Evolutionary conservation across 805 yeast species (phyloP).

Genomic region (Cyberlindnera xylosilytica): DNA sequence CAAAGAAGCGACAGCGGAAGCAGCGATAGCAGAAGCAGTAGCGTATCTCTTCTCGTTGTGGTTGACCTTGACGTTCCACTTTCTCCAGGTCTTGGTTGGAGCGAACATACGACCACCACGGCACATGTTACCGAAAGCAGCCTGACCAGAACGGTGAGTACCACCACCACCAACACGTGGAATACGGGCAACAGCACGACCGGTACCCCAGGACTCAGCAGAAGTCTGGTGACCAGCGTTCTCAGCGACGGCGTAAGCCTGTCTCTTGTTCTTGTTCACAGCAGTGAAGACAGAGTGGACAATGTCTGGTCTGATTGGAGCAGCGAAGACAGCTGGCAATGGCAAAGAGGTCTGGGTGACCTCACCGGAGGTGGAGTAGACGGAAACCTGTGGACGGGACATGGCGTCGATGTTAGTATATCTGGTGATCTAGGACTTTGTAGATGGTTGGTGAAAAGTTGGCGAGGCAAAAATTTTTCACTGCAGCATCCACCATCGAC

Average conservation of each 20-base stretch:
- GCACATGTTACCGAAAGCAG: constrained; percentile 99
- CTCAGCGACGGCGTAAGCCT: constrained; percentile 99
- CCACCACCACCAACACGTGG: constrained; percentile 99
- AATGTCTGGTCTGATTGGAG: constrained; percentile 99
- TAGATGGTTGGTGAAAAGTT: neutral
- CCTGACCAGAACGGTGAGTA: constrained; percentile 99
- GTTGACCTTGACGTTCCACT: constrained; percentile 99
- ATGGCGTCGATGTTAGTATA: constrained; percentile 16
- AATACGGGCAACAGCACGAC: constrained; percentile 99
- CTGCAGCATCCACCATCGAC: constrained; percentile 2
- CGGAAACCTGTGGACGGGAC: constrained; percentile 95
- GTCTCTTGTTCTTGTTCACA: constrained; percentile 99
- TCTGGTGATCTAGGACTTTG: neutral
- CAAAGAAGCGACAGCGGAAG: constrained; percentile 96
- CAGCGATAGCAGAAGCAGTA: constrained; percentile 99
- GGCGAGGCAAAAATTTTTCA: constrained; percentile 10
- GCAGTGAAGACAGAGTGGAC: constrained; percentile 98
- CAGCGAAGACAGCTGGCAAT: constrained; percentile 98
- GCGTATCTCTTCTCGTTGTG: constrained; percentile 99
- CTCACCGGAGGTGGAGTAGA: constrained; percentile 84
- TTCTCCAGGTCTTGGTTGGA: constrained; percentile 99
- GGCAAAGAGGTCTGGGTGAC: constrained; percentile 80
- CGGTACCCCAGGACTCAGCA: constrained; percentile 99
- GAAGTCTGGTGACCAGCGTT: constrained; percentile 99
- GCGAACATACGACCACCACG: constrained; percentile 99